phyloP scores from a whole-genome alignment of 345 rosid species.

The Gossypium mustelinum region DNA sequence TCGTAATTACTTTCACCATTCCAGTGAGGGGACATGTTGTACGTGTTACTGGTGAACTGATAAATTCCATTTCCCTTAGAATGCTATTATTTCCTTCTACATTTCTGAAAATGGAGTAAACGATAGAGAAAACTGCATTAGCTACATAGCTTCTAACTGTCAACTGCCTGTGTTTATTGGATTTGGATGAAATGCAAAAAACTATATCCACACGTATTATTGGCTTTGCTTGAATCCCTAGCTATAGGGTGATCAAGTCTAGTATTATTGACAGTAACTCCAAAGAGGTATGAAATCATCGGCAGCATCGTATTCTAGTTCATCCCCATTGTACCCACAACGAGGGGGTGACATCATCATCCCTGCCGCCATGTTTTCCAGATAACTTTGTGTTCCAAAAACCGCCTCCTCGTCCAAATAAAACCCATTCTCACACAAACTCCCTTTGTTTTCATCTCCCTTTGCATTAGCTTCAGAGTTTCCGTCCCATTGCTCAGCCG shows the following conservation, averaged over 20 bases:
- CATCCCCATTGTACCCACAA: constrained; percentile 22
- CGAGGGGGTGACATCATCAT: constrained; percentile 78
- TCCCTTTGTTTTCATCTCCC: neutral
- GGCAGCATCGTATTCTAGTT: constrained; percentile 37
- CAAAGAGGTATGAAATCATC: constrained; percentile 39
- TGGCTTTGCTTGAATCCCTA: neutral
- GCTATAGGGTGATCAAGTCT: neutral
- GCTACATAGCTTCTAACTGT: too few species aligned
- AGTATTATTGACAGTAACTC: constrained; percentile 33
- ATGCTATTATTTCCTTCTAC: too few species aligned
- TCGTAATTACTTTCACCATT: too few species aligned
- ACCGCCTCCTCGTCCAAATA: constrained; percentile 60
- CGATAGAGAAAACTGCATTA: too few species aligned
- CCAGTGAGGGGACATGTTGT: too few species aligned
- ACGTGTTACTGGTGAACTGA: too few species aligned
- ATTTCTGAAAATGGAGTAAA: too few species aligned
- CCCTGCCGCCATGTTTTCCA: constrained; percentile 70
- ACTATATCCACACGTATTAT: neutral
- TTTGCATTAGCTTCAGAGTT: neutral
- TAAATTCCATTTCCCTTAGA: too few species aligned
- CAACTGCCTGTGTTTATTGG: too few species aligned
- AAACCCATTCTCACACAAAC: constrained; percentile 23
- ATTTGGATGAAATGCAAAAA: neutral
- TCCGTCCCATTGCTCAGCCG: constrained; percentile 18
- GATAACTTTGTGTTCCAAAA: constrained; percentile 60